Base-by-base conservation (phyloP, 2,329 filamentous ascomycete genomes). In the Penicillium frequentans region DNA sequence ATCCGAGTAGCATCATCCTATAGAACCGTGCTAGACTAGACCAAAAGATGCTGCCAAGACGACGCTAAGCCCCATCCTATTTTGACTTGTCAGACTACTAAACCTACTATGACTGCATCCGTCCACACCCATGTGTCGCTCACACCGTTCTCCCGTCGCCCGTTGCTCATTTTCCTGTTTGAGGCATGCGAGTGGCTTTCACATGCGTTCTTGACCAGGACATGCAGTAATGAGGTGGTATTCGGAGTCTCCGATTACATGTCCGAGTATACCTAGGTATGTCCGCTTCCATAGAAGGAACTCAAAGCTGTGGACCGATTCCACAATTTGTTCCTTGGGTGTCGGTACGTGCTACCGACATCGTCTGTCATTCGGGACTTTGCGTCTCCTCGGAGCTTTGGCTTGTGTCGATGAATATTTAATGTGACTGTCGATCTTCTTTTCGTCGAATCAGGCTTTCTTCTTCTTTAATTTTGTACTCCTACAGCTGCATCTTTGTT, bases 1-100 rank as follows among this genome's bases (percentile, higher is more conserved):
- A 54, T 54, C 55, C 55, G 55, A 43, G 31, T 45, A 48, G 42
- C 37, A 45, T 49, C 24, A 39, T 31, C 27, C 14, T 6, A 3
- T 27, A 14, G 29, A 50, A 49, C 37, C 37, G 9, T 50, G 42
- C 45, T 45, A 54, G 46, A 49, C 21, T 29, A 27, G 14, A 43
- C 19, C 27, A 49, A 19, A 42, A 14, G 3, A 19, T 49, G 24
- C 21, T 19, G 26, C 53, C 45, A 46, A 45, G 19, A 24, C 3
- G 16, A 39, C 19, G 31, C 39, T 23, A 46, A 46, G 11, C 9
- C 45, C 7, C 16, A 2, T 23, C 3, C n/a, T 24, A 24, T n/a
- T 27, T 49, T 9, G 3, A 29, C 26, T 5, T 24, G 29, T 23
- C 19, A 49, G 6, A 37, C 10, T 13, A 14, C 29, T 11, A 13